A percentile compares a stretch with the other conserved stretches of the same genome.
Conservation (phyloP, 805 yeast species). For the Lipomyces starkeyi region DNA sequence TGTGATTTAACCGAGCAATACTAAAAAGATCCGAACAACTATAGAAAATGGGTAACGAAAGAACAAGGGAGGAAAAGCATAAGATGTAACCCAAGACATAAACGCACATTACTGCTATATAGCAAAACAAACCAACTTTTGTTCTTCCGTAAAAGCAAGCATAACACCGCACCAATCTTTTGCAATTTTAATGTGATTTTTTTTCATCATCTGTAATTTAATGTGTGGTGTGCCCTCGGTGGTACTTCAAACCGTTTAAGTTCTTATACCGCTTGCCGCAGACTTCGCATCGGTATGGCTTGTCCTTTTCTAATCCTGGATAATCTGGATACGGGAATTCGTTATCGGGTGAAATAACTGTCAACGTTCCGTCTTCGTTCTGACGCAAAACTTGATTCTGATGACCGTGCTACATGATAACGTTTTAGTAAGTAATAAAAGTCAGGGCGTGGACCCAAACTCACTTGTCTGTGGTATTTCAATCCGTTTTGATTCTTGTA, state of each 20-base stretch:
- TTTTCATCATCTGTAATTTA: slow-evolving; percentile 43
- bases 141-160: slow-evolving; percentile 25
- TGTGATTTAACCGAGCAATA: slow-evolving; percentile 5
- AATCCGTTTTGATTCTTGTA: slow-evolving; percentile 97
- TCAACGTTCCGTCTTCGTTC: slow-evolving; percentile 90
- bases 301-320: slow-evolving; percentile 93
- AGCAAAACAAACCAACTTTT: slow-evolving; percentile 28
- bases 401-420: slow-evolving; percentile 66
- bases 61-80: slow-evolving; percentile 7
- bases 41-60: slow-evolving; percentile 8
- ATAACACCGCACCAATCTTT: slow-evolving; percentile 11
- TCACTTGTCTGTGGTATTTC: slow-evolving; percentile 76
- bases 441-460: neutral
- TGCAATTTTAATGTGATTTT: neutral
- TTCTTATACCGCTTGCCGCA: slow-evolving; percentile 98
- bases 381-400: slow-evolving; percentile 91
- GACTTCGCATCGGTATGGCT: slow-evolving; percentile 97
- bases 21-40: slow-evolving; percentile 5
- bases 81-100: slow-evolving; percentile 7
- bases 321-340: slow-evolving; percentile 92
- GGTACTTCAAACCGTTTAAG: slow-evolving; percentile 93
- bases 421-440: neutral
- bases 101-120: neutral
- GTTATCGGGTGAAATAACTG: slow-evolving; percentile 82
- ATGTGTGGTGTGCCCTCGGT: slow-evolving; percentile 98